These are phyloP conservation scores for Quercus tomentella DNA, from an alignment of 331 rosid genomes.

Conservation along the genomic window DNA sequence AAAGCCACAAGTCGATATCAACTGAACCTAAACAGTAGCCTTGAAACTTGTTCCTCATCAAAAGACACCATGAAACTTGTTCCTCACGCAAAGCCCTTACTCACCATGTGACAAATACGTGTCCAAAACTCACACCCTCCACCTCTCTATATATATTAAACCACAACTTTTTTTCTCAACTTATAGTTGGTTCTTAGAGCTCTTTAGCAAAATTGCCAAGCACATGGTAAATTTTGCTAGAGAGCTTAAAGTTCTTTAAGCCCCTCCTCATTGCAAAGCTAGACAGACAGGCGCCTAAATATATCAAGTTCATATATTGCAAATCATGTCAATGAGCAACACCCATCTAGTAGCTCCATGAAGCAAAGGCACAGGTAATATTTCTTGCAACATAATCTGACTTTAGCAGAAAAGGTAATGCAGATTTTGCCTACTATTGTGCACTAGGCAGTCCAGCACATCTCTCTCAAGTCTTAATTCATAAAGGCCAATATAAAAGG, in stretches of 20 bases:
- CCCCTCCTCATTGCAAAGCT: no score
- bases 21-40: no score
- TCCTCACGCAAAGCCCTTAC: slow-evolving; percentile 64
- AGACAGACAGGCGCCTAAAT: neutral
- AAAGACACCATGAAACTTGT: slow-evolving; percentile 56
- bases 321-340: neutral
- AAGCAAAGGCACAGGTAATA: neutral
- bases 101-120: slow-evolving; percentile 51
- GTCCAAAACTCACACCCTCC: slow-evolving; percentile 34
- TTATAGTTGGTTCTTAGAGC: no score
- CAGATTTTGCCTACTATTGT: neutral
- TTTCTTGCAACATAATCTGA: no score
- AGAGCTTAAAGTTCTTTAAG: no score
- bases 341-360: neutral
- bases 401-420: neutral
- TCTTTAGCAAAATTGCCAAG: no score
- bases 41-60: neutral
- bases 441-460: neutral
- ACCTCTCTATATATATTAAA: slow-evolving; percentile 27
- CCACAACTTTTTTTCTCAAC: neutral
- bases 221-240: no score
- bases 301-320: slow-evolving; percentile 17
- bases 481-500: neutral
- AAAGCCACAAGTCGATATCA: no score
- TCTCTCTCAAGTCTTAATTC: neutral